Evolutionary conservation across 345 rosid species (phyloP).

Genomic region (Eutrema yunnanense): DNA sequence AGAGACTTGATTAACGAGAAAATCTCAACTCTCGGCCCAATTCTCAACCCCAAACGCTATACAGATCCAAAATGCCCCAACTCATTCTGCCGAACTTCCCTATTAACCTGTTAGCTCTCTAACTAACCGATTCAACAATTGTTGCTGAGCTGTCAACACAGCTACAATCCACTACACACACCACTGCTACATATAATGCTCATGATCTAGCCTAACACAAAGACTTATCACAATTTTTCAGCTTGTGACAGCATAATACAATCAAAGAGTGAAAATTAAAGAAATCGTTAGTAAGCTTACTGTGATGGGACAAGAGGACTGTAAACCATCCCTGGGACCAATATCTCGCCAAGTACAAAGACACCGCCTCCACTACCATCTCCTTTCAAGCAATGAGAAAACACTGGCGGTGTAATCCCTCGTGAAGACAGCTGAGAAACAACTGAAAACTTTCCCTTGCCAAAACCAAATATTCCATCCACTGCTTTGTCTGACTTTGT

Average conservation of each 20-base stretch:
- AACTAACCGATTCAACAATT: background rate
- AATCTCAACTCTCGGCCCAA: background rate
- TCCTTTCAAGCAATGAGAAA: constrained; percentile 96
- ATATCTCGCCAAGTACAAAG: constrained; percentile 93
- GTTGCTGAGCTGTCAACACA: background rate
- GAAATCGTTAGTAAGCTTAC: constrained; percentile 37
- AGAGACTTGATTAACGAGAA: background rate
- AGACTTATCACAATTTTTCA: background rate
- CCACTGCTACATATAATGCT: background rate
- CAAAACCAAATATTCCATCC: constrained; percentile 99
- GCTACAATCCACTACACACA: background rate
- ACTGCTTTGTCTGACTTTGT: constrained; percentile 85
- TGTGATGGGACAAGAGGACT: constrained; percentile 85
- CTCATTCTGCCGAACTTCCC: background rate
- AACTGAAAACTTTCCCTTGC: constrained; percentile 73
- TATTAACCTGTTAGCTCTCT: background rate
- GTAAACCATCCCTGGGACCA: constrained; percentile 88
- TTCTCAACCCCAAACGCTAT: background rate
- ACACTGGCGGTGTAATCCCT: constrained; percentile 73
- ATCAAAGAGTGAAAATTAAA: background rate
- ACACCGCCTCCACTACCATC: constrained; percentile 88
- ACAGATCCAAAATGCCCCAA: background rate
- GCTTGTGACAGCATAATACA: background rate
- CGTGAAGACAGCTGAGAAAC: constrained; percentile 85
- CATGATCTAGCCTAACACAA: background rate